A percentile compares a stretch with the other conserved stretches of the same genome.
Conservation (phyloP, 2,329 filamentous ascomycete species). For the Teratosphaeria epicoccoides region DNA sequence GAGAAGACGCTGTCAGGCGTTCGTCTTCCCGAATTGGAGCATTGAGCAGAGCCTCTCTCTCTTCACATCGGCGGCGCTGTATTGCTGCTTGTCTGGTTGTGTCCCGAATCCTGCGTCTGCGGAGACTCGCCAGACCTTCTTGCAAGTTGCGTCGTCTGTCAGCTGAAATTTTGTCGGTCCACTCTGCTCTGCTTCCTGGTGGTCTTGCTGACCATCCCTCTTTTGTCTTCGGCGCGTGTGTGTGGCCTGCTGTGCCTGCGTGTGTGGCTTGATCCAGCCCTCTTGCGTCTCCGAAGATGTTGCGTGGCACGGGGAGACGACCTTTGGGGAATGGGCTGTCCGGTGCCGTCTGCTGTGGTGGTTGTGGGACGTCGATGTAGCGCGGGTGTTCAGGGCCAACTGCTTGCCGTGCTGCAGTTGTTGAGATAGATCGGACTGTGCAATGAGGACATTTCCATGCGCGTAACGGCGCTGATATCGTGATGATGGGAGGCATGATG, state of each 20-base stretch:
- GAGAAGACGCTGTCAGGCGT: slow-evolving; percentile 58
- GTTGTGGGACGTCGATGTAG: slow-evolving; percentile 71
- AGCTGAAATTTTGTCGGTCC: slow-evolving; percentile 65
- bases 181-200: slow-evolving; percentile 44
- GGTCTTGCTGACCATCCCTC: slow-evolving; percentile 9
- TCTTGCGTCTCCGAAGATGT: slow-evolving; percentile 53
- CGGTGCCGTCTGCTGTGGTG: slow-evolving; percentile 57
- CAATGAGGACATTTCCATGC: slow-evolving; percentile 29
- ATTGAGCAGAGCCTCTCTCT: slow-evolving; percentile 42
- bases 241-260: slow-evolving; percentile 36
- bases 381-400: slow-evolving; percentile 77
- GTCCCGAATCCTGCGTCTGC: slow-evolving; percentile 48
- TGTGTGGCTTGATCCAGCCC: slow-evolving; percentile 34
- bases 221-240: slow-evolving; percentile 2
- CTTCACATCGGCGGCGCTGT: slow-evolving; percentile 35
- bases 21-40: slow-evolving; percentile 67
- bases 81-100: slow-evolving; percentile 28
- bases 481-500: slow-evolving; percentile 32
- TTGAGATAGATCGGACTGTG: slow-evolving; percentile 32
- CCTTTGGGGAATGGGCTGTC: slow-evolving; percentile 53
- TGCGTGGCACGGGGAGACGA: slow-evolving; percentile 69
- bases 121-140: slow-evolving; percentile 59
- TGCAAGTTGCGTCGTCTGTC: slow-evolving; percentile 61
- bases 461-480: slow-evolving; percentile 19
- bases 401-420: slow-evolving; percentile 32